Conservation (phyloP, 2,329 filamentous ascomycete genomes). For the Colletotrichum agaves region DNA sequence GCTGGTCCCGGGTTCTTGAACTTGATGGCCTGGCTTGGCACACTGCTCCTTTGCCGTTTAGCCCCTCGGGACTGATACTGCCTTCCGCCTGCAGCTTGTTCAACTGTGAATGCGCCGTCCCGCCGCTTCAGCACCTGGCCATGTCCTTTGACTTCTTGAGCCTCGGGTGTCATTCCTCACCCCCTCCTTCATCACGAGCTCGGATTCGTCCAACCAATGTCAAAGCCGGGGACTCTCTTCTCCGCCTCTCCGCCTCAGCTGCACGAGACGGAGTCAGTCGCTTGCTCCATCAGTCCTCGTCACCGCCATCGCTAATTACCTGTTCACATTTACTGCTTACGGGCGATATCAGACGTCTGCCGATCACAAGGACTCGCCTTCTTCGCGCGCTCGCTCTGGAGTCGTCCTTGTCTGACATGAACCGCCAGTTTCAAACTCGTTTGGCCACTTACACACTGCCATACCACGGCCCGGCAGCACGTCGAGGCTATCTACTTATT, state of each 20-base stretch:
- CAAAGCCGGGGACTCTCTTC: not conserved
- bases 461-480: too few species aligned
- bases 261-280: slow-evolving; percentile 33
- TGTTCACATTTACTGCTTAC: not conserved
- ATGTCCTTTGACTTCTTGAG: not conserved
- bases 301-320: slow-evolving; percentile 3
- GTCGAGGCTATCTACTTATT: too few species aligned
- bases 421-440: too few species aligned
- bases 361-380: not conserved
- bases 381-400: not conserved
- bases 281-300: slow-evolving; percentile 6
- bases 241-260: slow-evolving; percentile 12
- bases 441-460: too few species aligned
- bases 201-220: slow-evolving; percentile 22
- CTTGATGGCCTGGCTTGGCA: not conserved
- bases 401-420: too few species aligned
- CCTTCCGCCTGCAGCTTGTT: not conserved
- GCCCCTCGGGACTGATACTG: not conserved
- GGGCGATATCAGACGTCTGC: not conserved
- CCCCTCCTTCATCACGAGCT: slow-evolving; percentile 17
- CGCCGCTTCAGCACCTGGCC: slow-evolving; percentile 1
- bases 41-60: slow-evolving; percentile 2
- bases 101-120: not conserved
- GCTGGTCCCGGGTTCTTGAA: not conserved
- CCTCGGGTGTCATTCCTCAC: not conserved